These are phyloP conservation scores for Pseudogymnoascus sp. DNA, from an alignment of 2,329 filamentous ascomycete species.

Conservation along the genomic window DNA sequence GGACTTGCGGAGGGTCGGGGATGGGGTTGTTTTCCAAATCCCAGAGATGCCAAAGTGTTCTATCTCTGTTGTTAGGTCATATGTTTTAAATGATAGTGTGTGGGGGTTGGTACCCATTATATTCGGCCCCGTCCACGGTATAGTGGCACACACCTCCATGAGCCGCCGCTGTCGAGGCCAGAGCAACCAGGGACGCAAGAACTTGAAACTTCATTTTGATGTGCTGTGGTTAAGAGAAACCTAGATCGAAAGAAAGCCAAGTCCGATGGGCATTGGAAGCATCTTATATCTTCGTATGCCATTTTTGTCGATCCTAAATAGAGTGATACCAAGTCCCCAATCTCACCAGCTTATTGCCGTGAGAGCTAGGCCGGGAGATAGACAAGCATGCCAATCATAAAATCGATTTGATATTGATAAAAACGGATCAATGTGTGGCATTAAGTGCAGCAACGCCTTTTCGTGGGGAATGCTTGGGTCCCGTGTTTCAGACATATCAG, in stretches of 20 bases:
- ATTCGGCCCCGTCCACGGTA: background rate
- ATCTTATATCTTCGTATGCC: background rate
- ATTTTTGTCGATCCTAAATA: background rate
- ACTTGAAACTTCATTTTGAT: background rate
- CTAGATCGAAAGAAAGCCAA: background rate
- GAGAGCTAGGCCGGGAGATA: background rate
- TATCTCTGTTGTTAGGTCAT: background rate
- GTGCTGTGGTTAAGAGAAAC: background rate
- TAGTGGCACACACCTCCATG: background rate
- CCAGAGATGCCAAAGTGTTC: constrained; percentile 1
- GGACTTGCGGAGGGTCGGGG: background rate
- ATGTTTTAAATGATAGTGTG: background rate
- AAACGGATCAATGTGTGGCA: background rate
- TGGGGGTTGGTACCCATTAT: background rate
- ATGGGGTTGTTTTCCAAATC: background rate
- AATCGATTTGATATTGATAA: background rate
- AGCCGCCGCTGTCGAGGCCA: background rate
- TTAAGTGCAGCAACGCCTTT: background rate
- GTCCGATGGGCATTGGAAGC: background rate
- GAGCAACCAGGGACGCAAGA: background rate
- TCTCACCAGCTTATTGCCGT: background rate
- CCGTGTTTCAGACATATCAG: constrained; percentile 3
- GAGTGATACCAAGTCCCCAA: background rate
- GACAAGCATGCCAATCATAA: background rate
- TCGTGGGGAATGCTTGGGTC: background rate